Conservation (phyloP, 306 rosid species). For the Lathyrus oleraceus region DNA sequence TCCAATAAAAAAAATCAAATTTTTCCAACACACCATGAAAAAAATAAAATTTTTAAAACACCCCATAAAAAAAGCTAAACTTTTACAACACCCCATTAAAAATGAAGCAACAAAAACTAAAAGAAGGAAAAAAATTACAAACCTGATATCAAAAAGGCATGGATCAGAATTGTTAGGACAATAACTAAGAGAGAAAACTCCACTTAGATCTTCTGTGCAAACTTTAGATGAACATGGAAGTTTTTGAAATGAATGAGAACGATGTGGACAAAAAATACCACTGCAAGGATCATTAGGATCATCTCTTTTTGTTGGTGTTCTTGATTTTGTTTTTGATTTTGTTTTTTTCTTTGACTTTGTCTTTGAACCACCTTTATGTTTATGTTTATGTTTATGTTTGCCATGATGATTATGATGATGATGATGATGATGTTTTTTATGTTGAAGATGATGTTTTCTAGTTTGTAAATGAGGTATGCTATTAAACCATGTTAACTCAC, state of each 20-base stretch:
- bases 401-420: background rate
- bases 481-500: conserved; percentile 78
- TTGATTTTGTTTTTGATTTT: background rate
- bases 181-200: conserved; percentile 41
- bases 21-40: background rate
- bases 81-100: background rate
- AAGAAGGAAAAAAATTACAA: background rate
- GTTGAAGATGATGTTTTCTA: conserved; percentile 10
- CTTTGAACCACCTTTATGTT: background rate
- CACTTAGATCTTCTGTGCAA: conserved; percentile 50
- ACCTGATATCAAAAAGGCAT: conserved; percentile 74
- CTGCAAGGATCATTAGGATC: background rate
- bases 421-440: too few species aligned
- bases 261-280: conserved; percentile 50
- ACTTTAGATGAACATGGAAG: conserved; percentile 47
- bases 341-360: background rate
- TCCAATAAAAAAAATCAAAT: background rate
- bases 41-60: background rate
- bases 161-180: conserved; percentile 59
- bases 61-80: background rate
- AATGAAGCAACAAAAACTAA: background rate
- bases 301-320: background rate
- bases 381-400: background rate
- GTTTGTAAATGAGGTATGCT: background rate
- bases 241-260: conserved; percentile 46